phyloP scores from a whole-genome alignment of 2,329 filamentous ascomycete species.

The Berkeleyomyces basicola region DNA sequence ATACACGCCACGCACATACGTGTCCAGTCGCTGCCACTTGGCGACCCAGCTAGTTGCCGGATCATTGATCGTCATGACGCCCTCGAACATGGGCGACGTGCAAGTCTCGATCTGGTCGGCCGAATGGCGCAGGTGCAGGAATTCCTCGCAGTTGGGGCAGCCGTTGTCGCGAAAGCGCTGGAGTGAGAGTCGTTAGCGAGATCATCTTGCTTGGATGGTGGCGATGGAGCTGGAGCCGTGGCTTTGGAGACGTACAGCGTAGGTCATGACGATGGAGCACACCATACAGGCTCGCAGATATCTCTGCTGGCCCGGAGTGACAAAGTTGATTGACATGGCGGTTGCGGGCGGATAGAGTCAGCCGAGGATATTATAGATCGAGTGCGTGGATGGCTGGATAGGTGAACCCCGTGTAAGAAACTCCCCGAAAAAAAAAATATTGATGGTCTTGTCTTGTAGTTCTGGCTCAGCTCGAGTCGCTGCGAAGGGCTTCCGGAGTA shows the following conservation, averaged over 20 bases:
- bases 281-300: conserved; percentile 96
- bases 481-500: too few species aligned
- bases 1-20: conserved; percentile 78
- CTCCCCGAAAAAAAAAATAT: too few species aligned
- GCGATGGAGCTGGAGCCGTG: background rate
- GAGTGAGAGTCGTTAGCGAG: background rate
- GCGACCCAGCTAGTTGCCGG: conserved; percentile 83
- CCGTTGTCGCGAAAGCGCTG: conserved; percentile 75
- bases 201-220: background rate
- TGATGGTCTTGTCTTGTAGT: too few species aligned
- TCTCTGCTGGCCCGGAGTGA: conserved; percentile 60
- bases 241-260: conserved; percentile 36
- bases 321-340: conserved; percentile 28
- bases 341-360: too few species aligned
- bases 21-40: conserved; percentile 85
- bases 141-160: conserved; percentile 92
- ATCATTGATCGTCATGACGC: conserved; percentile 69
- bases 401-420: too few species aligned
- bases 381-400: background rate
- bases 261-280: conserved; percentile 83
- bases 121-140: conserved; percentile 67
- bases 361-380: background rate
- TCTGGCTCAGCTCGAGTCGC: too few species aligned
- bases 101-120: conserved; percentile 75
- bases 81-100: conserved; percentile 93